These are phyloP conservation scores for Ogataea zsoltii DNA, from an alignment of 805 yeast genomes.

Conservation along the genomic window DNA sequence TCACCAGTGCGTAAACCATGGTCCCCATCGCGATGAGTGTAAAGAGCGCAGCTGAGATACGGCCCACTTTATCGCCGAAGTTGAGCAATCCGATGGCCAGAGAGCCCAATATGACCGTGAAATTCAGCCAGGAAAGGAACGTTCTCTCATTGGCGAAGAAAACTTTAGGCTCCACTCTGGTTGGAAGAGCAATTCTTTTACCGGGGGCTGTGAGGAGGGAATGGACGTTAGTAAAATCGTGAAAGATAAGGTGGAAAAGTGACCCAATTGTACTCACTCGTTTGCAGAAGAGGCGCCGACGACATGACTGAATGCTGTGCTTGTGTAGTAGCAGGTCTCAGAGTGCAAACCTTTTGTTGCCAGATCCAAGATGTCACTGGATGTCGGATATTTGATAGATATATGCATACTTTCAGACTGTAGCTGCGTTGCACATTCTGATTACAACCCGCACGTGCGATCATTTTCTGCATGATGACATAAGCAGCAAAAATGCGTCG, in stretches of 20 bases:
- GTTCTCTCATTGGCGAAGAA: conserved; percentile 99
- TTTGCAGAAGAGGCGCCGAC: conserved; percentile 70
- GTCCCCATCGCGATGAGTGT: conserved; percentile 97
- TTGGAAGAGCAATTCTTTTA: conserved; percentile 95
- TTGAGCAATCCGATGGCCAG: conserved; percentile 93
- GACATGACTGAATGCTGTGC: conserved; percentile 45
- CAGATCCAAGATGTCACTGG: no score
- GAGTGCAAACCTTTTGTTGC: no score
- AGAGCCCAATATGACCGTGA: conserved; percentile 97
- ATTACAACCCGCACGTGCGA: no score
- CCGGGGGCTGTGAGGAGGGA: conserved; percentile 37
- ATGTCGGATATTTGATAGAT: no score
- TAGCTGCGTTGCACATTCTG: no score
- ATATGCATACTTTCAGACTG: no score
- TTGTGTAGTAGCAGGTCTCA: no score
- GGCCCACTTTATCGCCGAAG: conserved; percentile 93
- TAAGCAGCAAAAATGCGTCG: neutral
- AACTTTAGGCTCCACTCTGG: conserved; percentile 98
- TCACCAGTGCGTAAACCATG: conserved; percentile 91
- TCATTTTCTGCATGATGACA: no score
- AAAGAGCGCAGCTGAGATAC: conserved; percentile 90
- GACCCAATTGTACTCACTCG: conserved; percentile 44
- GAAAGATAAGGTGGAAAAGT: no score
- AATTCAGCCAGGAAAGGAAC: conserved; percentile 95
- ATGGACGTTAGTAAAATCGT: no score